phyloP scores from a whole-genome alignment of 2,329 filamentous ascomycete species.

The Tolypocladium ophioglossoides region DNA sequence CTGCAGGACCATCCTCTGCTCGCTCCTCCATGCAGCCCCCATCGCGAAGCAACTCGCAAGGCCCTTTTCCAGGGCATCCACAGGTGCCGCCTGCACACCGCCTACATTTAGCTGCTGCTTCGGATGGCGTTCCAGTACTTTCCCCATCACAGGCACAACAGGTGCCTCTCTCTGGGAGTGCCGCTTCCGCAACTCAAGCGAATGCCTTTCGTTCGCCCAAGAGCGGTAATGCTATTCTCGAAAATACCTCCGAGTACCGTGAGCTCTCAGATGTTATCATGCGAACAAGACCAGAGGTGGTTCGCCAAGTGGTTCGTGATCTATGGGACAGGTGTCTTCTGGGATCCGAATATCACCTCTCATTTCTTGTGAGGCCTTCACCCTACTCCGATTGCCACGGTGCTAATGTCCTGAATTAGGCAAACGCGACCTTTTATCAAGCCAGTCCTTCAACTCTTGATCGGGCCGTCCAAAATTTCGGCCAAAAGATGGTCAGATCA shows the following conservation, averaged over 20 bases:
- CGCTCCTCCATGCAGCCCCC: background rate
- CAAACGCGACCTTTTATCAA: constrained; percentile 39
- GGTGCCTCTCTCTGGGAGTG: background rate
- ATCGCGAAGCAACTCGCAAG: background rate
- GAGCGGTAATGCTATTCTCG: background rate
- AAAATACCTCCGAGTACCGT: constrained; percentile 9
- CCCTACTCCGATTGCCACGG: background rate
- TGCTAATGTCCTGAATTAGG: constrained; percentile 23
- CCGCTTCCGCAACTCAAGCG: background rate
- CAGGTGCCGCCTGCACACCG: too few relatives aligned
- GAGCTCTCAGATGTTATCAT: constrained; percentile 20
- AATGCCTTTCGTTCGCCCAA: background rate
- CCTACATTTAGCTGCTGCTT: background rate
- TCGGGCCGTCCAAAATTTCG: constrained; percentile 33
- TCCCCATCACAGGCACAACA: background rate
- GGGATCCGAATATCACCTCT: constrained; percentile 40
- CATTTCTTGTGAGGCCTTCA: constrained; percentile 35
- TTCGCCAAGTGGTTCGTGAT: constrained; percentile 37
- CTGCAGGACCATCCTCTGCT: background rate
- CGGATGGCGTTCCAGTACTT: background rate
- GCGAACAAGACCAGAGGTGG: constrained; percentile 30
- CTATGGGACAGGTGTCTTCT: constrained; percentile 38
- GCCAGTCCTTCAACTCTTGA: constrained; percentile 25
- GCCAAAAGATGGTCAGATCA: constrained; percentile 28
- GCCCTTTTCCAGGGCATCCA: background rate